phyloP scores from a whole-genome alignment of 1,284 basidiomycete species.

The Trametes sp. region DNA sequence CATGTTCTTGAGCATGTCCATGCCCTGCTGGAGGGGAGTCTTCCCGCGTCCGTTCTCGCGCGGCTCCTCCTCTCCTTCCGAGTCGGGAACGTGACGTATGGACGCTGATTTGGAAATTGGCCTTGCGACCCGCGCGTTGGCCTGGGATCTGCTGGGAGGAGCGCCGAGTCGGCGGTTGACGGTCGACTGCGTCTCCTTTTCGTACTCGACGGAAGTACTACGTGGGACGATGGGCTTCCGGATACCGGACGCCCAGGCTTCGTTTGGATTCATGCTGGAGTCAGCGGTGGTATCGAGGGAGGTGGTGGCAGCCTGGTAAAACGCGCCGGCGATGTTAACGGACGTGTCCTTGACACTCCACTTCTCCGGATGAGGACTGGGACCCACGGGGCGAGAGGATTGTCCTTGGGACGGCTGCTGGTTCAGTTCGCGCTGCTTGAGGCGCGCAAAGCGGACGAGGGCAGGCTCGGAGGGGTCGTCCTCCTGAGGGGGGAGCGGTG shows the following conservation, averaged over 20 bases:
- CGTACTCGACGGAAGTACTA: constrained; percentile 81
- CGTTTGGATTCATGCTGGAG: constrained; percentile 51
- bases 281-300: constrained; percentile 45
- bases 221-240: constrained; percentile 59
- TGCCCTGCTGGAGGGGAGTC: constrained; percentile 66
- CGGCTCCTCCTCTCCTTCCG: constrained; percentile 61
- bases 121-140: constrained; percentile 39
- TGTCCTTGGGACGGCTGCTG: constrained; percentile 49
- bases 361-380: constrained; percentile 62
- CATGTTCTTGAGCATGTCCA: constrained; percentile 61
- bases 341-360: constrained; percentile 81
- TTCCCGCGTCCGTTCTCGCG: constrained; percentile 54
- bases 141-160: constrained; percentile 54
- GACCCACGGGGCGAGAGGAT: constrained; percentile 40
- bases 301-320: constrained; percentile 68
- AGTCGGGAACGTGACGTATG: constrained; percentile 63
- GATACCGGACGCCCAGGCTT: constrained; percentile 70
- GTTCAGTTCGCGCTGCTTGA: constrained; percentile 58
- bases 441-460: constrained; percentile 56
- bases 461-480: constrained; percentile 55
- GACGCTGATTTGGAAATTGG: constrained; percentile 58
- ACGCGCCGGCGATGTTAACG: constrained; percentile 84
- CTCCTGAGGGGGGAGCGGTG: constrained; percentile 33
- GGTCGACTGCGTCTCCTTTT: constrained; percentile 65
- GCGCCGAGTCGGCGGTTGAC: constrained; percentile 61